A percentile compares a stretch with the other conserved stretches of the same genome.
Conservation (phyloP, 164 flowering plant species). For the Umbellularia californica region DNA sequence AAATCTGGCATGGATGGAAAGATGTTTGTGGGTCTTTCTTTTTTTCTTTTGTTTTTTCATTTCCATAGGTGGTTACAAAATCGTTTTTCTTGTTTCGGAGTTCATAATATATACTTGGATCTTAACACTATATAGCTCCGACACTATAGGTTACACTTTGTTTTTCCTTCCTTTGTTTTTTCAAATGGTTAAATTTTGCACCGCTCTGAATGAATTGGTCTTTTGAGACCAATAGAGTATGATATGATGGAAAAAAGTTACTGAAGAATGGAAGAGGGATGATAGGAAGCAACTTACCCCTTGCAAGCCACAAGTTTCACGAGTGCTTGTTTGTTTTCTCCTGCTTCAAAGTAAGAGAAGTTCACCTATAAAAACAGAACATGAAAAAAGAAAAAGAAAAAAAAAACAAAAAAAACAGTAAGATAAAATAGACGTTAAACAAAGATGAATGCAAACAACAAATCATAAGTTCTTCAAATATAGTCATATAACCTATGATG, state of each 20-base stretch:
- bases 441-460: neutral
- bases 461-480: too few relatives aligned
- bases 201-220: neutral
- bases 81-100: neutral
- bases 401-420: neutral
- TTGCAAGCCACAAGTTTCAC: constrained; percentile 84
- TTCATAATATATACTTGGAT: too few relatives aligned
- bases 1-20: too few relatives aligned
- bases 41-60: neutral
- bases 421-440: neutral
- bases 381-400: neutral
- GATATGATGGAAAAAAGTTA: neutral
- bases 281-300: constrained; percentile 36
- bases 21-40: neutral
- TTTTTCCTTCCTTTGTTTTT: neutral
- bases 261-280: neutral
- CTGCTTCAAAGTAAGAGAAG: constrained; percentile 89
- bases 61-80: neutral
- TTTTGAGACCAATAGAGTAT: neutral
- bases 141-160: too few relatives aligned
- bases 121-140: too few relatives aligned
- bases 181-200: neutral
- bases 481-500: too few relatives aligned
- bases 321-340: constrained; percentile 92
- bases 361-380: constrained; percentile 55